These are phyloP conservation scores for Phaeosphaeria sp. DNA, from an alignment of 2,329 filamentous ascomycete species.

Conservation along the genomic window DNA sequence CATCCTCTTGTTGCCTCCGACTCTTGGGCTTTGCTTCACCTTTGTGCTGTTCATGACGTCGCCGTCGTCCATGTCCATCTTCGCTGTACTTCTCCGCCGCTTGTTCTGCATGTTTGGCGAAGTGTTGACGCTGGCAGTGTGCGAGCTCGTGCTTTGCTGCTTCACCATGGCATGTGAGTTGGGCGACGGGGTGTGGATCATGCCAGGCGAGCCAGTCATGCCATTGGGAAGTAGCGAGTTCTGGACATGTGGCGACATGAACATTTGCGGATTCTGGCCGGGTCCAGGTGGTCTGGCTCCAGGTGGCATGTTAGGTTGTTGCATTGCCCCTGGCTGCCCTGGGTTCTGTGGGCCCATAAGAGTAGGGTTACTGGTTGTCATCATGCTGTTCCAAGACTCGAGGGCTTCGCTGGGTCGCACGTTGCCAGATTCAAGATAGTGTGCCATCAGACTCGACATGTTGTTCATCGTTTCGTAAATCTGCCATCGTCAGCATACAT, in stretches of 20 bases:
- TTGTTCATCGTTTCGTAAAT: conserved; percentile 70
- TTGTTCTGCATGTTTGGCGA: conserved; percentile 68
- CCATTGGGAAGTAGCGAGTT: conserved; percentile 60
- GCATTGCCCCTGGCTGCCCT: conserved; percentile 34
- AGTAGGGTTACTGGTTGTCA: conserved; percentile 40
- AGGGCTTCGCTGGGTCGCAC: conserved; percentile 64
- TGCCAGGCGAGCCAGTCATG: conserved; percentile 59
- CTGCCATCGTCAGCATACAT: conserved; percentile 50
- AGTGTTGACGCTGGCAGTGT: conserved; percentile 65
- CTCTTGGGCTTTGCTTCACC: conserved; percentile 59
- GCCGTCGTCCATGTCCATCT: conserved; percentile 63
- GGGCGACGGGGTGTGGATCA: conserved; percentile 56
- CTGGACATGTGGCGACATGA: conserved; percentile 65
- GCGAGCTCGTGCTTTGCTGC: conserved; percentile 63
- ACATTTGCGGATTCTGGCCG: conserved; percentile 48
- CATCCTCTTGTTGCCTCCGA: conserved; percentile 49
- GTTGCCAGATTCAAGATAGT: conserved; percentile 60
- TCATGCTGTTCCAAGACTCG: conserved; percentile 57
- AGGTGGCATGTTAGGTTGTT: conserved; percentile 37
- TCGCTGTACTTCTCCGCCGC: conserved; percentile 66
- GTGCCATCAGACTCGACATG: conserved; percentile 68
- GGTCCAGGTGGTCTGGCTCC: conserved; percentile 41
- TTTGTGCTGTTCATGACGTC: conserved; percentile 51
- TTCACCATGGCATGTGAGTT: conserved; percentile 61
- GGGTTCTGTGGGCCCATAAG: conserved; percentile 26